Percentiles rank a stretch among this genome's conserved stretches.
Evolutionary conservation across 1,284 basidiomycete genomes (phyloP).

Genomic region (Puccinia polysora): DNA sequence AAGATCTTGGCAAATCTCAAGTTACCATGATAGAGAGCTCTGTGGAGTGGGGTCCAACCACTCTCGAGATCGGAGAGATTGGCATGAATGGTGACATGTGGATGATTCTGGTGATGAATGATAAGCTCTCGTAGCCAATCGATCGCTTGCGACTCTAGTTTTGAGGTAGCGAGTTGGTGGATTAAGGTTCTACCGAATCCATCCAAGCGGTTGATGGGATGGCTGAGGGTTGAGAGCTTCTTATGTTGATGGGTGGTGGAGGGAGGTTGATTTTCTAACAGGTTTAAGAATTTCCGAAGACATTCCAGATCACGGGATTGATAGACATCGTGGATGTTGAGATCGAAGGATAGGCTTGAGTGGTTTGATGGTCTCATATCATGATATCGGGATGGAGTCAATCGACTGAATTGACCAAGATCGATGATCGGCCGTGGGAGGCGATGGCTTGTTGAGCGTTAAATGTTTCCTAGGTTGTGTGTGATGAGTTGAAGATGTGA

Average conservation of each 20-base stretch:
- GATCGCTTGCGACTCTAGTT: conserved; percentile 59
- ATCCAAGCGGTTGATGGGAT: conserved; percentile 70
- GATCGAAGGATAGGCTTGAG: neutral
- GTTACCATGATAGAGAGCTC: conserved; percentile 83
- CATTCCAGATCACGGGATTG: conserved; percentile 5
- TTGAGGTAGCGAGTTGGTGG: conserved; percentile 65
- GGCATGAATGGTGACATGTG: conserved; percentile 63
- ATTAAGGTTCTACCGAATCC: conserved; percentile 71
- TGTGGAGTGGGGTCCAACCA: conserved; percentile 86
- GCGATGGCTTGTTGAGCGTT: too few relatives aligned
- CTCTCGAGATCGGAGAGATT: conserved; percentile 79
- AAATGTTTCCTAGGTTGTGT: too few relatives aligned
- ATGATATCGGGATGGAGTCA: neutral
- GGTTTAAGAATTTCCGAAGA: conserved; percentile 19
- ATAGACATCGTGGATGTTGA: conserved; percentile 41
- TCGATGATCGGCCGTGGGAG: conserved; percentile 2
- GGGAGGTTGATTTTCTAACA: neutral
- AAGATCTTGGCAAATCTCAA: conserved; percentile 71
- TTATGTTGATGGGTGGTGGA: neutral
- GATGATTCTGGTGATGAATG: conserved; percentile 59
- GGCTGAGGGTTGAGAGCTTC: conserved; percentile 38
- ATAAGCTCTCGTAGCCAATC: conserved; percentile 80
- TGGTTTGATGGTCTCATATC: too few relatives aligned
- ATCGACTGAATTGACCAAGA: neutral
- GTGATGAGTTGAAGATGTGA: too few relatives aligned